A percentile compares a stretch with the other conserved stretches of the same genome.
These are phyloP conservation scores for Sphaerostilbella broomeana DNA, from an alignment of 2,329 filamentous ascomycete genomes.

Conservation along the genomic window DNA sequence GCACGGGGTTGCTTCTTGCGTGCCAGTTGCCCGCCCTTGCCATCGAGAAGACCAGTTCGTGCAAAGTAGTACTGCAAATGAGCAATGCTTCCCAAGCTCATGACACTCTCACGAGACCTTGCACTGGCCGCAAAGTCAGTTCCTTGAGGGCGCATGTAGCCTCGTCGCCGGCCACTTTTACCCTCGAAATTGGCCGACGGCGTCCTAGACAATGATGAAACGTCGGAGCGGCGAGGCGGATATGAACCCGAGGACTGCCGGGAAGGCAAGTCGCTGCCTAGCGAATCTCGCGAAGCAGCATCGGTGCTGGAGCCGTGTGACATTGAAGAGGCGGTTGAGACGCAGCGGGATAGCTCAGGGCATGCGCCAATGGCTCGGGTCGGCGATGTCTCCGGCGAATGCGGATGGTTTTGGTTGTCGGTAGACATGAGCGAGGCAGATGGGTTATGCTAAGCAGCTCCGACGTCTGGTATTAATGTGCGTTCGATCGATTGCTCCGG, in stretches of 20 bases:
- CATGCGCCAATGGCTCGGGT: slow-evolving; percentile 55
- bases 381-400: slow-evolving; percentile 55
- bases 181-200: slow-evolving; percentile 40
- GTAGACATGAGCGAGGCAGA: slow-evolving; percentile 26
- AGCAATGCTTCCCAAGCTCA: slow-evolving; percentile 92
- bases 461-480: no score
- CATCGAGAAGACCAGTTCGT: slow-evolving; percentile 83
- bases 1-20: slow-evolving; percentile 59
- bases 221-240: slow-evolving; percentile 38
- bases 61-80: slow-evolving; percentile 99
- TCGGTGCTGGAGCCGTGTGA: slow-evolving; percentile 50
- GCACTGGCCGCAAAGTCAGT: slow-evolving; percentile 89
- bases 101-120: slow-evolving; percentile 83
- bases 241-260: slow-evolving; percentile 60
- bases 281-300: slow-evolving; percentile 44
- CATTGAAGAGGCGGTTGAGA: slow-evolving; percentile 56
- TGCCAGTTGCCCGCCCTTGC: slow-evolving; percentile 80
- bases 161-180: slow-evolving; percentile 55
- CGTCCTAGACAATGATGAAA: slow-evolving; percentile 34
- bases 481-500: no score
- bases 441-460: no score
- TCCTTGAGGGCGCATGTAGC: slow-evolving; percentile 81
- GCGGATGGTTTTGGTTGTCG: slow-evolving; percentile 27
- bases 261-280: slow-evolving; percentile 46
- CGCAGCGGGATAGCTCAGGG: slow-evolving; percentile 53